Percentiles rank a stretch among this genome's conserved stretches.
Conservation (phyloP, 2,329 filamentous ascomycete species). For the Fusarium sp. region DNA sequence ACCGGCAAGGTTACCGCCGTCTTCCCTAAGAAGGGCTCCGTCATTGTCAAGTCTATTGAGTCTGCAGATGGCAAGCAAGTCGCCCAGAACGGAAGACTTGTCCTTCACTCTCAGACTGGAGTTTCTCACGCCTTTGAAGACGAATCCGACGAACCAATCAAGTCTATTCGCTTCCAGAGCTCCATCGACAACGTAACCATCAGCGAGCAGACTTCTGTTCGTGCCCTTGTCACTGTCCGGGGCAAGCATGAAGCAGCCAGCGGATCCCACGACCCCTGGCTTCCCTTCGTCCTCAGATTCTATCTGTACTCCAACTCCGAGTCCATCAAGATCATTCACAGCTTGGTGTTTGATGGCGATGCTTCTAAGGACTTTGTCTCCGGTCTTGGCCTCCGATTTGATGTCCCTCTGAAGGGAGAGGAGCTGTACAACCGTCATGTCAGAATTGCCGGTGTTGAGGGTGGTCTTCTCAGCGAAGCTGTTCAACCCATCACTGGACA, state of each 20-base stretch:
- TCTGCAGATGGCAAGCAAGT: conserved; percentile 56
- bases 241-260: conserved; percentile 53
- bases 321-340: conserved; percentile 66
- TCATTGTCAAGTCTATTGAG: conserved; percentile 55
- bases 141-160: conserved; percentile 48
- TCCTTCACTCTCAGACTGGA: conserved; percentile 65
- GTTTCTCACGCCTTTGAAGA: conserved; percentile 51
- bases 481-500: conserved; percentile 72
- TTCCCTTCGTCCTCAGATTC: conserved; percentile 65
- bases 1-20: conserved; percentile 58
- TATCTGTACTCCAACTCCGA: conserved; percentile 70
- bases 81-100: conserved; percentile 61
- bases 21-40: conserved; percentile 58
- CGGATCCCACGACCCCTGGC: conserved; percentile 56
- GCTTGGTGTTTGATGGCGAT: conserved; percentile 66
- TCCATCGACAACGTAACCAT: conserved; percentile 64
- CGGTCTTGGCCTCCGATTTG: conserved; percentile 66
- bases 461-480: conserved; percentile 68
- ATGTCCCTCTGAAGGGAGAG: conserved; percentile 65
- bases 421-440: conserved; percentile 70
- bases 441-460: conserved; percentile 65
- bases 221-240: conserved; percentile 59
- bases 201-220: conserved; percentile 51
- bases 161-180: conserved; percentile 61
- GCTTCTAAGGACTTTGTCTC: conserved; percentile 63